phyloP scores from a whole-genome alignment of 371 early-diverging fungal species.

The Mortierella sp. region DNA sequence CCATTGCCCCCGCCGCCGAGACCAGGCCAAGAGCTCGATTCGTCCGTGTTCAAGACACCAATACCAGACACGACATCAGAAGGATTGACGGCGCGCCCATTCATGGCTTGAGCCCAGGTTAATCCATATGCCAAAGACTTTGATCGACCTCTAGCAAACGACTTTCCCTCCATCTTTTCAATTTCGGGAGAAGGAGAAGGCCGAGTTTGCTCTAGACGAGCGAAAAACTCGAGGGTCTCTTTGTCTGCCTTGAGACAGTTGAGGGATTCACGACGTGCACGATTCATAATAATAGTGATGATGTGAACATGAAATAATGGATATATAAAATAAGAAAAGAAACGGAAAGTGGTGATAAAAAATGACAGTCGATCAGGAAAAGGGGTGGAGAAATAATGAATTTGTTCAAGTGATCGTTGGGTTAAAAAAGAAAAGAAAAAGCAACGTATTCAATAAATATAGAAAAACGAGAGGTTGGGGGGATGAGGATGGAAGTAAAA shows the following conservation, averaged over 20 bases:
- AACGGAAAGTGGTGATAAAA: not conserved
- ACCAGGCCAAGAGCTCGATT: conserved; percentile 28
- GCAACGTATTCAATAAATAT: not conserved
- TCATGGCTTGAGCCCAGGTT: conserved; percentile 55
- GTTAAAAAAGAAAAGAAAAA: conserved; percentile 1
- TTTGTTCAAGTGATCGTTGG: too few relatives aligned
- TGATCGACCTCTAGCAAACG: conserved; percentile 24
- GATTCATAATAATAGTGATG: conserved; percentile 44
- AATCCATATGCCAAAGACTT: conserved; percentile 48
- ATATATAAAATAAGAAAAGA: not conserved
- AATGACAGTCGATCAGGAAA: not conserved
- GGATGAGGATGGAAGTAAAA: not conserved
- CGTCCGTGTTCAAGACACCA: conserved; percentile 37
- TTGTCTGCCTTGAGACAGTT: conserved; percentile 57
- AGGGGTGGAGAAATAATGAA: not conserved
- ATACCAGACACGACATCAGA: conserved; percentile 26
- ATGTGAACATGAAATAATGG: not conserved
- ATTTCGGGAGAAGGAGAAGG: conserved; percentile 34
- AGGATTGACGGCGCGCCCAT: conserved; percentile 41
- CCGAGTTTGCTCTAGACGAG: conserved; percentile 40
- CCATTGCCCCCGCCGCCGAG: not conserved
- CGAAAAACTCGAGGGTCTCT: conserved; percentile 48
- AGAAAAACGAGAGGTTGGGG: not conserved
- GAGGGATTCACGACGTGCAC: conserved; percentile 55
- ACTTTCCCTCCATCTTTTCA: conserved; percentile 7